phyloP scores from a whole-genome alignment of 208 protist genomes.

The Crithidia fasciculata region DNA sequence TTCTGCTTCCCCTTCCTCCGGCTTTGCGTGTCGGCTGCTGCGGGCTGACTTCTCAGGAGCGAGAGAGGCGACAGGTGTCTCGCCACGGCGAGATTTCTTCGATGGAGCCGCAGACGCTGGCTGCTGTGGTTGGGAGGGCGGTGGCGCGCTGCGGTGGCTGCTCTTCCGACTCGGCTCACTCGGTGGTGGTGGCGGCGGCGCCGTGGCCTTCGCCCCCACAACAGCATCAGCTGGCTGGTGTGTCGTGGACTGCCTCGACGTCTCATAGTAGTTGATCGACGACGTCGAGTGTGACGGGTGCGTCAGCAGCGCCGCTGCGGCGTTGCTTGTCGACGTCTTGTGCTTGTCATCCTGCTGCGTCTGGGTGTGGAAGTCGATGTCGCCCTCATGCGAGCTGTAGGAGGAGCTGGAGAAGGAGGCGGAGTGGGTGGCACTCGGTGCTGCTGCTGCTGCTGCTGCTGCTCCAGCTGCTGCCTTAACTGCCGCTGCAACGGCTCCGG shows the following conservation, averaged over 20 bases:
- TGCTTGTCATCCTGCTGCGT: background rate
- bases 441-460: background rate
- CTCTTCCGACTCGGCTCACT: background rate
- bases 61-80: no score
- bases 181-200: constrained; percentile 8
- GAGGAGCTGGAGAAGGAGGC: constrained; percentile 5
- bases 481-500: background rate
- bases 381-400: constrained; percentile 1
- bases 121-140: background rate
- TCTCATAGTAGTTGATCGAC: constrained; percentile 12
- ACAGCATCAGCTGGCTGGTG: background rate
- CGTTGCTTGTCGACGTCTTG: background rate
- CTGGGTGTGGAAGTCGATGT: constrained; percentile 11
- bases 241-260: background rate
- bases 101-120: background rate
- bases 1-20: no score
- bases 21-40: background rate
- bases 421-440: constrained; percentile 7
- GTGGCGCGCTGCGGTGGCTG: background rate
- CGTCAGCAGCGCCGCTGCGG: background rate
- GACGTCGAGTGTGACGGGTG: constrained; percentile 1
- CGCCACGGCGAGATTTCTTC: background rate
- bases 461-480: background rate
- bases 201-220: background rate
- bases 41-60: background rate